Evolutionary conservation across 495 filamentous ascomycete species (phyloP).

Genomic region (Podospora australis): DNA sequence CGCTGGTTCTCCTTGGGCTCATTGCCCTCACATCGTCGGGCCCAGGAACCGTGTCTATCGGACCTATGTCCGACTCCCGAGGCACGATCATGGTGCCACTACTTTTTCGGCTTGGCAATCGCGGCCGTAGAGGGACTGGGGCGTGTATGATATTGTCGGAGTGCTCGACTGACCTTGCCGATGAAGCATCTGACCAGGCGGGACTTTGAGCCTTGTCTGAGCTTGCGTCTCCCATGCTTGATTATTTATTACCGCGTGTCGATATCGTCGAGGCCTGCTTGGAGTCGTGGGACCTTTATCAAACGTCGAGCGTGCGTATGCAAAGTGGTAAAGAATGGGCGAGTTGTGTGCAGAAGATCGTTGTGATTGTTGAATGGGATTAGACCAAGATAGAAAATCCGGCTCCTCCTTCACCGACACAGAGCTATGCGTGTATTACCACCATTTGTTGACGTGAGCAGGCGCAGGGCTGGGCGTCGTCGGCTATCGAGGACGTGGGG

Average conservation of each 20-base stretch:
- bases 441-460: neutral
- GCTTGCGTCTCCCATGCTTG: constrained; percentile 20
- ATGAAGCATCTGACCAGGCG: constrained; percentile 33
- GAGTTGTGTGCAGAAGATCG: too few species aligned
- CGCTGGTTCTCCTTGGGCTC: constrained; percentile 86
- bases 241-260: neutral
- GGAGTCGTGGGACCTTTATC: too few species aligned
- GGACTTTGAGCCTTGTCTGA: constrained; percentile 12
- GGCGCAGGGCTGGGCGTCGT: neutral
- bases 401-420: neutral
- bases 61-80: constrained; percentile 63
- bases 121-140: constrained; percentile 44
- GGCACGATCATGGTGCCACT: constrained; percentile 78
- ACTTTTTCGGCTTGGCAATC: constrained; percentile 57
- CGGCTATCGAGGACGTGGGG: neutral
- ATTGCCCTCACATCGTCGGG: constrained; percentile 87
- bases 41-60: constrained; percentile 57
- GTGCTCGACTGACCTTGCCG: constrained; percentile 31
- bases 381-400: neutral
- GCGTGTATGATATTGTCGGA: constrained; percentile 27
- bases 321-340: too few species aligned
- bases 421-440: neutral
- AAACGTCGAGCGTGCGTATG: too few species aligned
- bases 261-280: too few species aligned
- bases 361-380: neutral